Conservation (phyloP, 495 filamentous ascomycete genomes). For the Penicillium argentinense region DNA sequence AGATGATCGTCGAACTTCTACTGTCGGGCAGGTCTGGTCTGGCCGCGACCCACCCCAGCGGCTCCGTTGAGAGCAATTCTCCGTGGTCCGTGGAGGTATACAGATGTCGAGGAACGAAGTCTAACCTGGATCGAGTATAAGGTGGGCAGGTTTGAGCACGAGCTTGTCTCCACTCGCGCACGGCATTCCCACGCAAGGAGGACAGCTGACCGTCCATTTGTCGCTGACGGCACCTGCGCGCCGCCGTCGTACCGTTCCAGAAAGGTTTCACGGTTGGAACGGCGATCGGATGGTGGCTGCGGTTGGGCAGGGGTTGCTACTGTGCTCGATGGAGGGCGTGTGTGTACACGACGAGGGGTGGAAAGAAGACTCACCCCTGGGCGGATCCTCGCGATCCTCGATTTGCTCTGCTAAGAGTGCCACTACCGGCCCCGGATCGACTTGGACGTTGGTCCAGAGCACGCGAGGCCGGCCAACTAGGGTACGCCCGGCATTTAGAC, state of each 20-base stretch:
- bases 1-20: no score
- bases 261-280: slow-evolving; percentile 17
- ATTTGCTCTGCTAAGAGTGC: slow-evolving; percentile 25
- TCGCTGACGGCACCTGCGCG: slow-evolving; percentile 6
- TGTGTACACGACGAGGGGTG: no score
- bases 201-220: background rate
- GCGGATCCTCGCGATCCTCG: slow-evolving; percentile 36
- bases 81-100: no score
- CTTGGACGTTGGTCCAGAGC: slow-evolving; percentile 6
- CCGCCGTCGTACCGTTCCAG: slow-evolving; percentile 18
- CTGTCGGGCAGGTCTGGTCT: no score
- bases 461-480: background rate
- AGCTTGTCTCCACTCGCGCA: background rate
- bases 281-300: background rate
- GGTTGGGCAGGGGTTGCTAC: background rate
- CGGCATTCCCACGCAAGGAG: background rate
- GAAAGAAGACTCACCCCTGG: slow-evolving; percentile 26
- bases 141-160: no score
- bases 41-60: no score
- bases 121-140: slow-evolving; percentile 14
- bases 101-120: no score
- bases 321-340: no score
- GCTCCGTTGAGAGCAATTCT: no score
- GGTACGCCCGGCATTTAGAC: background rate
- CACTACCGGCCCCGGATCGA: slow-evolving; percentile 33